Base-by-base conservation (phyloP, 2,329 filamentous ascomycete genomes). In the Fusarium domesticum region DNA sequence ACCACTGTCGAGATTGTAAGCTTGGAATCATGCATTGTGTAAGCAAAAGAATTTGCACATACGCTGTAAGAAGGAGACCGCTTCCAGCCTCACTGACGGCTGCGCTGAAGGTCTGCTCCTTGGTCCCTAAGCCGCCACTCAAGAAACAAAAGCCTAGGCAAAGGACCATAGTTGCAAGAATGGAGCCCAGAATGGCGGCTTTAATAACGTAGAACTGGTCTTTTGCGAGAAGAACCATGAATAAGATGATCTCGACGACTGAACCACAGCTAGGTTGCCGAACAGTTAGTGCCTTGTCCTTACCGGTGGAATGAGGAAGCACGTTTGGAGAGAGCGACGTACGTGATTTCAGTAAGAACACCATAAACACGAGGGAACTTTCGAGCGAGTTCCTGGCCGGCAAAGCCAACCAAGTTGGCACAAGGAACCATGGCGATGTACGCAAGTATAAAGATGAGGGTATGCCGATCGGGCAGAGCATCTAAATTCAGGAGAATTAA, bases 111-210 rank as follows among this genome's bases (percentile, higher is more conserved):
- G 72, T 74, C 54, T 89, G 80, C 53, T 86, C 80, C 6, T 86
- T 74, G 23, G 83, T 79, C 42, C 74, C 72, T 28, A 92, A 53
- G 7, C 89, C 89, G 32, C 87, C 87, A 17, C 83, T 77, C 49
- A 92, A 81, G 71, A 95, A 95, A 64, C 88, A 93, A 40, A 84
- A 61, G 0, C 89, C 89, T 18, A 95, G 68, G 56, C 89, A 95
- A 1, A 95, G 73, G 35, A 95, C 69, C 69, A 93, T 78, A 23
- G 89, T 95, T 11, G 89, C 88, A 25, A 95, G 66, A 35, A 95
- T 86, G 0, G 87, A 92, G 28, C 89, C 89, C 0, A 95, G 70
- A 43, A 95, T 91, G 18, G 89, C 89, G 41, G 87, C 87, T 61
- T 89, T 81, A 56, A 95, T 88, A 55, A 93, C 86, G n/a, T 77